These are phyloP conservation scores for Sarocladiaceae sp. DNA, from an alignment of 2,329 filamentous ascomycete species.

Conservation along the genomic window DNA sequence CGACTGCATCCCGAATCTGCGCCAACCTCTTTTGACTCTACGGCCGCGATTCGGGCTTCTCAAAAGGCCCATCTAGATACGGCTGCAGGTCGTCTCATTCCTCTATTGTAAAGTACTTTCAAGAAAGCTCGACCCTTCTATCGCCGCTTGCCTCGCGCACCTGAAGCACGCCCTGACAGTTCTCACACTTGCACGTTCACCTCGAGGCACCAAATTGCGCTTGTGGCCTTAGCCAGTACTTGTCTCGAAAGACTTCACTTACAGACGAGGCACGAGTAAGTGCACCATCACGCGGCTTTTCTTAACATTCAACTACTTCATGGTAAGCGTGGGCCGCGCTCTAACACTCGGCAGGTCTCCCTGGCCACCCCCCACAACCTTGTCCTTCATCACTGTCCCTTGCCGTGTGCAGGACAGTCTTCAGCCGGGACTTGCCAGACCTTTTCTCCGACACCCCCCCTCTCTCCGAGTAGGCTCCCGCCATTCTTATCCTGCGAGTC, in stretches of 20 bases:
- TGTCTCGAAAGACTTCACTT: neutral
- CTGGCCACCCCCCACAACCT: slow-evolving; percentile 8
- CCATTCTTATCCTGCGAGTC: slow-evolving; percentile 1
- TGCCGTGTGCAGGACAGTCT: slow-evolving; percentile 6
- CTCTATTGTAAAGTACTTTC: too few species aligned
- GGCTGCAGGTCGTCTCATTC: too few species aligned
- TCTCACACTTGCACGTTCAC: too few species aligned
- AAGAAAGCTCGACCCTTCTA: too few species aligned
- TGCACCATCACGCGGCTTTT: too few species aligned
- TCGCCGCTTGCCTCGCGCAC: too few species aligned
- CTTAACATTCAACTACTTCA: neutral
- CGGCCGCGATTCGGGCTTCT: neutral
- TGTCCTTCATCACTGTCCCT: slow-evolving; percentile 9
- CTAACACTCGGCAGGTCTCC: slow-evolving; percentile 1
- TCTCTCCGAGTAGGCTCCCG: neutral
- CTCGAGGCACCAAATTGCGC: too few species aligned
- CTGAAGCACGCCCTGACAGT: too few species aligned
- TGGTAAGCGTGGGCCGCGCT: slow-evolving; percentile 2
- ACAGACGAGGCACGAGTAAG: too few species aligned
- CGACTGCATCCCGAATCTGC: neutral
- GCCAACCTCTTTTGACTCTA: neutral
- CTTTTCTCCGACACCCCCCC: slow-evolving; percentile 9
- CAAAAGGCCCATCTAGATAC: too few species aligned
- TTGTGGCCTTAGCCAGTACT: neutral
- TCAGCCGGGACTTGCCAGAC: slow-evolving; percentile 8